A percentile compares a stretch with the other conserved stretches of the same genome.
Evolutionary conservation across 805 yeast genomes (phyloP).

Genomic region (Metschnikowia peoriensis): DNA sequence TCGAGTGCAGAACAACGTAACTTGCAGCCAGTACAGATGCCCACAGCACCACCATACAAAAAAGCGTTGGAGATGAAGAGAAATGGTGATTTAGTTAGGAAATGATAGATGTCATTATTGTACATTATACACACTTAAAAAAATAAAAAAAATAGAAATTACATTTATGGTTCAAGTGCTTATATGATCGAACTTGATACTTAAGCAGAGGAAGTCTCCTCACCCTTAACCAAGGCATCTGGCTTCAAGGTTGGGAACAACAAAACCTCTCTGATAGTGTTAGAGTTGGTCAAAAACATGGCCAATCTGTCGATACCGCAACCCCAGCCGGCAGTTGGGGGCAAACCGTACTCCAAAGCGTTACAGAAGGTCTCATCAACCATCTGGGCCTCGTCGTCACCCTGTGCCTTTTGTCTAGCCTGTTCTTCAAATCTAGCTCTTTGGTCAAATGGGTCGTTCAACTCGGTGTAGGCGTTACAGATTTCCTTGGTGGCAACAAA

Average conservation of each 20-base stretch:
- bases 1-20: slow-evolving; percentile 40
- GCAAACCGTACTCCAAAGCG: slow-evolving; percentile 96
- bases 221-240: slow-evolving; percentile 51
- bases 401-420: slow-evolving; percentile 97
- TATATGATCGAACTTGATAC: neutral
- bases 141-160: neutral
- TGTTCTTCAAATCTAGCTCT: slow-evolving; percentile 97
- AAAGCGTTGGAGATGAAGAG: slow-evolving; percentile 85
- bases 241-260: slow-evolving; percentile 99
- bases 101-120: slow-evolving; percentile 1
- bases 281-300: slow-evolving; percentile 95
- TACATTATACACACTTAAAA: neutral
- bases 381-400: slow-evolving; percentile 98
- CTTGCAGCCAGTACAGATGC: slow-evolving; percentile 90
- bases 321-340: slow-evolving; percentile 99
- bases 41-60: slow-evolving; percentile 97
- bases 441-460: slow-evolving; percentile 98
- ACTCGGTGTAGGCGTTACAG: slow-evolving; percentile 96
- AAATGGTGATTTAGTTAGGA: slow-evolving; percentile 48
- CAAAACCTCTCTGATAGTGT: slow-evolving; percentile 95
- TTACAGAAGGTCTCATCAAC: slow-evolving; percentile 96
- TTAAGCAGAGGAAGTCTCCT: slow-evolving; percentile 22
- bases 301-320: slow-evolving; percentile 98
- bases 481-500: slow-evolving; percentile 98
- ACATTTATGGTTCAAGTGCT: neutral